phyloP scores from a whole-genome alignment of 768 basidiomycete genomes.

The Galerina marginata region DNA sequence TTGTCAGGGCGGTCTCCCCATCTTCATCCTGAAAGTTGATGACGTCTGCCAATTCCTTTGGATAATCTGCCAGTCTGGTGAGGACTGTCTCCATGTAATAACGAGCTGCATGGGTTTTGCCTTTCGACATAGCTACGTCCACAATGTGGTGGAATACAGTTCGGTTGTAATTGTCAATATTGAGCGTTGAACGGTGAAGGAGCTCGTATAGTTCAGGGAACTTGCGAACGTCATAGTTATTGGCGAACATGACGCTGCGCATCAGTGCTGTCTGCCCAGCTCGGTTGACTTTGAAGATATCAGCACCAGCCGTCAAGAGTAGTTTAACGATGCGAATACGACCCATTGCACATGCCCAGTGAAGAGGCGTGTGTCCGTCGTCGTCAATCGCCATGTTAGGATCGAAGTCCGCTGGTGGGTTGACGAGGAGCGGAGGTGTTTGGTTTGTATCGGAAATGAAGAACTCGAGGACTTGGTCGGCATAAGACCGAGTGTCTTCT shows the following conservation, averaged over 20 bases:
- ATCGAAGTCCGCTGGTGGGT: constrained; percentile 90
- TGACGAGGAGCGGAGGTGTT: constrained; percentile 85
- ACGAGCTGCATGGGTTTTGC: constrained; percentile 95
- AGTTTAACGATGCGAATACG: constrained; percentile 95
- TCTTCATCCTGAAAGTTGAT: constrained; percentile 99
- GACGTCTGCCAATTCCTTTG: constrained; percentile 94
- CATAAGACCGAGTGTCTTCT: constrained; percentile 78
- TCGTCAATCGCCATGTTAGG: constrained; percentile 97
- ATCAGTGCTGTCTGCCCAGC: constrained; percentile 97
- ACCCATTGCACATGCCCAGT: constrained; percentile 99
- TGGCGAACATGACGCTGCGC: constrained; percentile 99
- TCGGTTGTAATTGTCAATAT: constrained; percentile 97
- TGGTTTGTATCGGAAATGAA: constrained; percentile 97
- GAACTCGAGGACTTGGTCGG: constrained; percentile 96
- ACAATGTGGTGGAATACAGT: constrained; percentile 99
- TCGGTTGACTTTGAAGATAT: constrained; percentile 96
- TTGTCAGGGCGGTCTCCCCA: constrained; percentile 95
- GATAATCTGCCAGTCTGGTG: constrained; percentile 85
- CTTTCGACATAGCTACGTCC: constrained; percentile 96
- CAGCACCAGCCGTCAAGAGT: constrained; percentile 90
- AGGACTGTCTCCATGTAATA: constrained; percentile 99
- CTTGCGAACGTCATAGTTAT: constrained; percentile 99
- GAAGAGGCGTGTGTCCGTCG: constrained; percentile 94
- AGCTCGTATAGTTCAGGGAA: constrained; percentile 98
- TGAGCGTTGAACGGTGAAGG: constrained; percentile 95